A percentile compares a stretch with the other conserved stretches of the same genome.
These are phyloP conservation scores for Naganishia randhawae DNA, from an alignment of 768 basidiomycete genomes.

Conservation along the genomic window DNA sequence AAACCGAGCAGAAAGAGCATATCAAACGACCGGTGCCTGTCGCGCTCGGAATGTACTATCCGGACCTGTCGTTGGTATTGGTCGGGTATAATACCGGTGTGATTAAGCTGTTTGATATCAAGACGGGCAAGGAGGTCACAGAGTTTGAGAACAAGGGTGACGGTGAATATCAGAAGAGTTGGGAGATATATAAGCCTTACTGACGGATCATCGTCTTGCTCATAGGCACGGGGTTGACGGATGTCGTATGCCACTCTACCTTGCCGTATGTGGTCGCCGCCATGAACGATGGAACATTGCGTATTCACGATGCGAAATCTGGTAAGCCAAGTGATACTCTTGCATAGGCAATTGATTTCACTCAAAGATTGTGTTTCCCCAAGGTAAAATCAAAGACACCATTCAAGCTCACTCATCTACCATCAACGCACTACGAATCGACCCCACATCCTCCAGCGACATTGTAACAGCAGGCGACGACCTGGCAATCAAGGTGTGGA, in stretches of 20 bases:
- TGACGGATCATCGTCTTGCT: neutral
- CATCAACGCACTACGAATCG: conserved; percentile 84
- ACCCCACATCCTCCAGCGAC: conserved; percentile 71
- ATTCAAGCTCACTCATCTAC: conserved; percentile 88
- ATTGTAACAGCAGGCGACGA: conserved; percentile 89
- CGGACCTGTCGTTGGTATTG: conserved; percentile 70
- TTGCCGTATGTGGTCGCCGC: conserved; percentile 82
- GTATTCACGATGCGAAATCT: conserved; percentile 77
- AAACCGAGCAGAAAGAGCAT: conserved; percentile 43
- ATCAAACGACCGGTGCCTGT: conserved; percentile 61
- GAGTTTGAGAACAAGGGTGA: conserved; percentile 57
- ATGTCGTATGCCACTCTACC: conserved; percentile 80
- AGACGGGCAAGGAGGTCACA: conserved; percentile 70
- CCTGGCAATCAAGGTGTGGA: conserved; percentile 92
- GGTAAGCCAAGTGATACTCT: conserved; percentile 56
- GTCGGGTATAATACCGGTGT: conserved; percentile 85
- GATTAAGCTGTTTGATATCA: conserved; percentile 87
- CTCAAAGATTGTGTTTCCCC: neutral
- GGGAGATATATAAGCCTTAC: neutral
- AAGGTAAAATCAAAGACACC: conserved; percentile 50
- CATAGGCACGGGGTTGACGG: neutral
- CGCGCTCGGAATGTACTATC: conserved; percentile 74
- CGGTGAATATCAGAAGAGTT: neutral
- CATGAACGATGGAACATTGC: conserved; percentile 89
- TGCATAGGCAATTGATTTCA: neutral